Conservation (phyloP, 148 eudicot genomes). For the Drosera capensis region DNA sequence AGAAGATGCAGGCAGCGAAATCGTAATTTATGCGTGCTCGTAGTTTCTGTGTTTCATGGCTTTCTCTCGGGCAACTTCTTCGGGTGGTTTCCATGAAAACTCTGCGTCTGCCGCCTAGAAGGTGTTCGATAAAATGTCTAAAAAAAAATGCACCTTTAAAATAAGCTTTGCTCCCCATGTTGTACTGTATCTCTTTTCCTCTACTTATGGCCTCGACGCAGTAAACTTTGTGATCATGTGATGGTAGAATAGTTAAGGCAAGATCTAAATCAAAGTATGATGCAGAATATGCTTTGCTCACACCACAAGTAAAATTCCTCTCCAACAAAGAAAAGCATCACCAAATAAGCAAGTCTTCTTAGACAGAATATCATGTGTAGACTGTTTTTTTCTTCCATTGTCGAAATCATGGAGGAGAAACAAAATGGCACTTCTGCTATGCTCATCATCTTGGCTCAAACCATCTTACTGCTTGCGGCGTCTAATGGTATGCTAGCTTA, state of each 20-base stretch:
- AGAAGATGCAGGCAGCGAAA: no score
- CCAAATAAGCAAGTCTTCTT: constrained; percentile 6
- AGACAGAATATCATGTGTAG: constrained; percentile 7
- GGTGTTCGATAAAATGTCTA: no score
- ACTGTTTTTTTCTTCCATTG: neutral
- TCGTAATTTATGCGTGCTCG: no score
- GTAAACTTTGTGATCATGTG: neutral
- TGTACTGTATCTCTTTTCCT: neutral
- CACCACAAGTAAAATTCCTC: neutral
- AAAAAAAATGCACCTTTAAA: no score
- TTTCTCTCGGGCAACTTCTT: no score
- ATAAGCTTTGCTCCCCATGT: no score
- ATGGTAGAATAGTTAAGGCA: neutral
- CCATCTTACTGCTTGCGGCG: neutral
- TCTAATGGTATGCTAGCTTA: neutral
- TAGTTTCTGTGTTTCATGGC: no score
- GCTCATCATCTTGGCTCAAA: neutral
- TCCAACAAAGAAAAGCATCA: constrained; percentile 24
- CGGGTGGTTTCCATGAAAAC: no score
- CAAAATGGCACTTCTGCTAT: neutral
- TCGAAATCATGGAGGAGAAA: neutral
- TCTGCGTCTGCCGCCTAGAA: no score
- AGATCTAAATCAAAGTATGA: neutral
- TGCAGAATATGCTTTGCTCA: neutral
- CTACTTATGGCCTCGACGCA: neutral